Base-by-base conservation (phyloP, 768 basidiomycete genomes). In the Panaeolus cyanescens region DNA sequence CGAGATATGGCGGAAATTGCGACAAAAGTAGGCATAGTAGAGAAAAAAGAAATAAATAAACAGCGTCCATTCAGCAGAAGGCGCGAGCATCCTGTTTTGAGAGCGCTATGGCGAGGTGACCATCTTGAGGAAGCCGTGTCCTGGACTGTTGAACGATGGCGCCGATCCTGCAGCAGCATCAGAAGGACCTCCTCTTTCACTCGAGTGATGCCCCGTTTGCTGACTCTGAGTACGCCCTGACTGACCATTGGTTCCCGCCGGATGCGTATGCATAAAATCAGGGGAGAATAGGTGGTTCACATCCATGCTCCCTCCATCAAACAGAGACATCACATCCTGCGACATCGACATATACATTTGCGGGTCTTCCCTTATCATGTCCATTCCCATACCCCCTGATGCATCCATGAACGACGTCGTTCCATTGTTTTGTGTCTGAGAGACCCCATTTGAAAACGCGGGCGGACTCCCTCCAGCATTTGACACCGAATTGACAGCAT, bases 311-410 rank as follows among this genome's bases (percentile, higher is more conserved):
- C 81, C 79, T 42, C 83, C 86, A 64, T 79, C 80, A 61, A 89
- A 85, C 69, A 90, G 76, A 62, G 81, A 79, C 79, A 89, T 80
- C 76, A 89, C 82, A 62, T 53, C 79, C 75, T 36, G 79, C 6
- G 81, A 79, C 81, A 89, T 81, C 5, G 81, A 79, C 81, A 89
- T 81, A 66, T 85, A 86, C 74, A 85, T 72, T 40, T 79, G 74
- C 32, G 82, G 65, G 60, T 85, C 84, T 54, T 76, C 77, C 65
- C 74, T 67, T 50, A 76, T 73, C 74, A 85, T 78, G 36, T 84
- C 83, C 77, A 84, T 77, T 25, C 72, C 69, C 70, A 74, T 67
- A 17, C 72, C 63, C 32, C 65, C 74, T 59, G 70, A 64, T 32
- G 72, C 73, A 72, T 79, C 79, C 73, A 79, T 73, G 60, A 74